Base-by-base conservation (phyloP, 116 monocot genomes). In the Cymodocea nodosa region DNA sequence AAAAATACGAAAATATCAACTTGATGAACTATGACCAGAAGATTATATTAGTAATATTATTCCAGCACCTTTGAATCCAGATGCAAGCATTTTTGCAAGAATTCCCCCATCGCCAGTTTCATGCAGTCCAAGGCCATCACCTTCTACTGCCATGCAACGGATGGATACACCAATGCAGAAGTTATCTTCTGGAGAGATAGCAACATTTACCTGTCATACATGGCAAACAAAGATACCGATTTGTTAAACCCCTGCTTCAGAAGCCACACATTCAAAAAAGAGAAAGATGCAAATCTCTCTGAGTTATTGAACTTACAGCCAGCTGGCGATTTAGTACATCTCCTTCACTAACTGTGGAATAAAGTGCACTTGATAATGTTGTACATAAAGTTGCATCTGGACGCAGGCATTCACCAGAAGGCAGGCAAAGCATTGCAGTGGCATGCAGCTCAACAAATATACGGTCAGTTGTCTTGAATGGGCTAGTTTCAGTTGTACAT, bases 321-420 rank as follows among this genome's bases (percentile, higher is more conserved):
- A 92, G 71, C 57, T 92, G 77, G 5, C 92, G 98, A 56, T 81
- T 75, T 62, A 99, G 44, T 20, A 86, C 82, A 71, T 82, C 84
- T 55, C 79, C 82, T 69, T 99, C 84, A 70, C 84, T 82, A 50
- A 92, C 79, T 13, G 86, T 75, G 51, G 89, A 80, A 63, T 84
- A 99, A 13, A 99, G 70, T 4, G 92, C 98, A 74, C 92, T 99
- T 15, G 89, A 75, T 74, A 99, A 77, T 56, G 89, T 77, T 50
- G 98, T 86, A 70, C 98, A 99, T 59, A 77, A 72, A 23, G 98
- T 92, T 39, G 92, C 92, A 82, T 99, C 98, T 34, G 98, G 89
- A 34, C 52, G 30, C 77, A 99, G 68, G 56, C 98, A 86, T 70
- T 99, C 98, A 62, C 92, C 92, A 49, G 98, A 89, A 62, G 98